Conservation (phyloP, 768 basidiomycete species). For the Trametes cinnabarina region DNA sequence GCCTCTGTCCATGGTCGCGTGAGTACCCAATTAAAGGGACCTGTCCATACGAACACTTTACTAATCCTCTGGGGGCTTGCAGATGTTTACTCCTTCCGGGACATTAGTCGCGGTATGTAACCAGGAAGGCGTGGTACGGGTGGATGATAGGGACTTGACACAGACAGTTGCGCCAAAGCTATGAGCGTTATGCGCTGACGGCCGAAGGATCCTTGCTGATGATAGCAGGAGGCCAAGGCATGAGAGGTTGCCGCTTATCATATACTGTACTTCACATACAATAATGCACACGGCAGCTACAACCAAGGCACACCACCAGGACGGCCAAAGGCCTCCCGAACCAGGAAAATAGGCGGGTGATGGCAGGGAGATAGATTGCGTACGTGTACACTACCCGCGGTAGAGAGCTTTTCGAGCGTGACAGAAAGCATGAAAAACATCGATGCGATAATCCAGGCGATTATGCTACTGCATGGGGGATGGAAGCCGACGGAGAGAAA, state of each 20-base stretch:
- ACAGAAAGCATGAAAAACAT: conserved; percentile 20
- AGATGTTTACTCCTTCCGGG: conserved; percentile 72
- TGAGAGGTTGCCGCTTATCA: neutral
- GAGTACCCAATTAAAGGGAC: conserved; percentile 24
- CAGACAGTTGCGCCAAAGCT: conserved; percentile 36
- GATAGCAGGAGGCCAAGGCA: neutral
- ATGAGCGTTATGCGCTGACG: conserved; percentile 17
- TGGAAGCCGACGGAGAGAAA: conserved; percentile 7
- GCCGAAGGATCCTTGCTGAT: too few species aligned
- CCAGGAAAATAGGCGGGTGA: conserved; percentile 3
- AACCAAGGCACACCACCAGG: neutral
- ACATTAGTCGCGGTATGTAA: conserved; percentile 70
- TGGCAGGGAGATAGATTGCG: conserved; percentile 15
- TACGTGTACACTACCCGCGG: conserved; percentile 24
- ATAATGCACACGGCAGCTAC: neutral
- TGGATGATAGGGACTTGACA: conserved; percentile 18
- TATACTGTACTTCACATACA: conserved; percentile 6
- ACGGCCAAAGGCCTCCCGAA: neutral
- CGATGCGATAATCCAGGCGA: conserved; percentile 14
- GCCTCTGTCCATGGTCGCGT: conserved; percentile 72
- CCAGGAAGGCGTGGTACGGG: conserved; percentile 78
- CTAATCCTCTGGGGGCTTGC: neutral
- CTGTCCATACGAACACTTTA: neutral
- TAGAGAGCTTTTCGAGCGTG: conserved; percentile 19
- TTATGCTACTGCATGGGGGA: conserved; percentile 19